Base-by-base conservation (phyloP, 228 moss, liverwort and hornwort genomes). In the Sphagnum magellanicum region DNA sequence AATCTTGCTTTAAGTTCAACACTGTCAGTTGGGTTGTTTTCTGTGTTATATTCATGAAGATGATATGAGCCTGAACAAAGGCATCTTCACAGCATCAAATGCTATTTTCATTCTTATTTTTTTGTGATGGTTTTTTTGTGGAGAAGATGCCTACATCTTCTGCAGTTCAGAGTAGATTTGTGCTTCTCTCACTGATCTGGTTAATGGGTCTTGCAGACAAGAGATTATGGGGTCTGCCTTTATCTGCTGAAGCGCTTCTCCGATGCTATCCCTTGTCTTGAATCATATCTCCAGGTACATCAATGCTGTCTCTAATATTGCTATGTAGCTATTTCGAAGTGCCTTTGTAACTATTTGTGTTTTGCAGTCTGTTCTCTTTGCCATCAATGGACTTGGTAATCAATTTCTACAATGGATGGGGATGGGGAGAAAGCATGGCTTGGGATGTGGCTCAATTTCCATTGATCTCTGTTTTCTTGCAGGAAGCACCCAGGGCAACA, bases 261-360 rank as follows among this genome's bases (percentile, higher is more conserved):
- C n/a, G 87, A 88, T 61, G 87, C 87, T 64, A 84, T 88, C 51
- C 87, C 87, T 16, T 88, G 84, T 14, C 75, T 88, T 49, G 87
- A 88, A 70, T 79, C 75, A 71, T 88, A 88, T 63, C 75, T 88
- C 63, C 79, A 84, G 87, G 87, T 84, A 73, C 8, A 32, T 57
- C 10, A 49, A 48, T 47, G 48, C 16, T 12, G 17, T 65, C 6
- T 10, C 10, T 50, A 55, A 67, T 71, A 14, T 57, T 6, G 59
- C 60, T 6, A 13, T 16, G 60, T 49, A 9, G 48, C 10, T 10
- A 52, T 63, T 61, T 17, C 63, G 58, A 63, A 6, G 46, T 47
- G 50, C 48, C 46, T 70, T 49, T 66, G 11, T 61, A 50, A 48
- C 63, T 55, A 59, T 50, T 51, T 50, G 52, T n/a, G 6, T n/a